These are phyloP conservation scores for Guillardia theta DNA, from an alignment of 78 protist genomes.

Conservation along the genomic window DNA sequence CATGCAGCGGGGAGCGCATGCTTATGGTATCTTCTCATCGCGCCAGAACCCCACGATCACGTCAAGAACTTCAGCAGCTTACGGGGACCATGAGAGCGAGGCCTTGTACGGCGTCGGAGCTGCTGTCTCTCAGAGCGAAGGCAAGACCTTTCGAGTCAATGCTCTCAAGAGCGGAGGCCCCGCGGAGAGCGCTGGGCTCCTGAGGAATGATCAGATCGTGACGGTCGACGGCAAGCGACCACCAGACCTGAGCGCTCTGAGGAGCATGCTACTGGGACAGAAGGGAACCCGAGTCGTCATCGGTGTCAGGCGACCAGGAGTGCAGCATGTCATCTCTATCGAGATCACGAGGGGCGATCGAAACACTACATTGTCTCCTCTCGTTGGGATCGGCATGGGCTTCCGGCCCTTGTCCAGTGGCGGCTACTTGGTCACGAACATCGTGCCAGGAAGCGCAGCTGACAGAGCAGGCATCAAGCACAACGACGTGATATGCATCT, in stretches of 20 bases:
- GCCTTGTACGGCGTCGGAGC: too few relatives aligned
- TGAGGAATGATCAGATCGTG: not conserved
- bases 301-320: not conserved
- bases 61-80: too few relatives aligned
- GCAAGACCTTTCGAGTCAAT: not conserved
- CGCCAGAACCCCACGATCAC: too few relatives aligned
- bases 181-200: not conserved
- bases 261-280: not conserved
- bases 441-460: not conserved
- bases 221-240: not conserved
- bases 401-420: not conserved
- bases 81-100: too few relatives aligned
- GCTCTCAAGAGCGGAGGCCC: not conserved
- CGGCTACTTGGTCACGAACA: not conserved
- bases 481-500: not conserved
- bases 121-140: not conserved
- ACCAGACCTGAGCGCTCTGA: not conserved
- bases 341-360: too few relatives aligned
- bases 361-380: not conserved
- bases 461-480: not conserved
- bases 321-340: not conserved
- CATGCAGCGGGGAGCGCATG: too few relatives aligned
- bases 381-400: not conserved
- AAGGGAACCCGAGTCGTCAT: not conserved
- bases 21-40: too few relatives aligned